Evolutionary conservation across 2,329 filamentous ascomycete genomes (phyloP).

Genomic region (Epichloe elymi): DNA sequence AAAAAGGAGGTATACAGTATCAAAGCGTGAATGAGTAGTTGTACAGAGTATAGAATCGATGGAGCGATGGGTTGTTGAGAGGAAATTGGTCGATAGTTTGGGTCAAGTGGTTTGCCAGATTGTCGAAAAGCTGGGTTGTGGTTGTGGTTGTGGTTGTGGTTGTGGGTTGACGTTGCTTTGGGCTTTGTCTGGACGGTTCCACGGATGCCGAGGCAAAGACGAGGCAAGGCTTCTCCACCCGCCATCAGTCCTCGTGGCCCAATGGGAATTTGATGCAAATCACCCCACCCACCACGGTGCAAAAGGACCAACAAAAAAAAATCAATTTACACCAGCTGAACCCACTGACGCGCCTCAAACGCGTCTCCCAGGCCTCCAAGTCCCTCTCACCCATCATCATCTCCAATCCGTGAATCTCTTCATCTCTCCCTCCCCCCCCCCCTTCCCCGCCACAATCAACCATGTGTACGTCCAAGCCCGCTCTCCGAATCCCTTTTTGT

Average conservation of each 20-base stretch:
- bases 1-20: not conserved
- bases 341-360: conserved; percentile 6
- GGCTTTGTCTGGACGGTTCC: too few species aligned
- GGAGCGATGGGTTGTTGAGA: not conserved
- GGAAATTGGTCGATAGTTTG: not conserved
- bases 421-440: not conserved
- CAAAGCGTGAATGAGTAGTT: not conserved
- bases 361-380: conserved; percentile 3
- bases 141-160: too few species aligned
- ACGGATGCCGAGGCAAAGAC: conserved; percentile 1
- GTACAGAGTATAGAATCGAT: not conserved
- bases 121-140: too few species aligned
- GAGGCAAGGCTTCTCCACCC: too few species aligned
- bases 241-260: too few species aligned
- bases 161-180: too few species aligned
- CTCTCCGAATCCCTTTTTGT: not conserved
- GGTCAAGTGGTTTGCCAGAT: not conserved
- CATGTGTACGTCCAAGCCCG: conserved; percentile 21
- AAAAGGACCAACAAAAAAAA: not conserved
- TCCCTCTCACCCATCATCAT: not conserved
- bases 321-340: conserved; percentile 7
- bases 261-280: not conserved
- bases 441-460: conserved; percentile 5
- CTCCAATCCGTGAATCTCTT: conserved; percentile 1
- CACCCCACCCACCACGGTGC: too few species aligned